Base-by-base conservation (phyloP, 2,329 filamentous ascomycete genomes). In the Pochonia chlamydosporia region DNA sequence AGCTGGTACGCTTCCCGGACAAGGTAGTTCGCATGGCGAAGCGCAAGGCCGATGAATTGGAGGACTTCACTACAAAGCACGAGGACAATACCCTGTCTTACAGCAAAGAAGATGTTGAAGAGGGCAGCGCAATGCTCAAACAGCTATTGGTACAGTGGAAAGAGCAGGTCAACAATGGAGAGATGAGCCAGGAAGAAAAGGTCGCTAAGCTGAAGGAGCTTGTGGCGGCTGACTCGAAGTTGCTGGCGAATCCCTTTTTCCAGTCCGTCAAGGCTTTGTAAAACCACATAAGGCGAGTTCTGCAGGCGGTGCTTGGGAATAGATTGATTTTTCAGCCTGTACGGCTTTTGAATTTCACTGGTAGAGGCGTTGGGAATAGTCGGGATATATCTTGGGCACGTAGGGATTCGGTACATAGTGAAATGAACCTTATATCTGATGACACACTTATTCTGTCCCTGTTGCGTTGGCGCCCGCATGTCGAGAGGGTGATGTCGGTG, bases 1-100 rank as follows among this genome's bases (percentile, higher is more conserved):
- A 99, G 70, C 79, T 99, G 5, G 93, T 99, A 18, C 83, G 91
- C 39, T 99, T 99, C 71, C 93, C 93, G 0, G 85, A 89, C 57
- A 99, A 99, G 71, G 95, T 99, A 14, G 87, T 99, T 51, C 89
- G 90, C 54, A 99, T 99, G 95, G 93, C 93, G n/a, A 95, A 95
- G 71, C 82, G 93, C 57, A 99, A 99, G 72, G 93, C 93, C 0
- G 93, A 97, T 65, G 95, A 99, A 74, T 76, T 99, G 30, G 93
- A 99, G 65, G 93, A 99, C 64, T 99, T 99, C 59, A 87, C 87
- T 1, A 80, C 80, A 43, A 91, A 90, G 69, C 82, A 88, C 57
- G 84, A 87, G 52, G 75, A 76, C 39, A 58, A 74, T 6, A 72
- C 74, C 7, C 66, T 78, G 37, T 70, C 79, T 55, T 89, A 89